Evolutionary conservation across 768 basidiomycete species (phyloP).

Genomic region (Suillus subaureus): DNA sequence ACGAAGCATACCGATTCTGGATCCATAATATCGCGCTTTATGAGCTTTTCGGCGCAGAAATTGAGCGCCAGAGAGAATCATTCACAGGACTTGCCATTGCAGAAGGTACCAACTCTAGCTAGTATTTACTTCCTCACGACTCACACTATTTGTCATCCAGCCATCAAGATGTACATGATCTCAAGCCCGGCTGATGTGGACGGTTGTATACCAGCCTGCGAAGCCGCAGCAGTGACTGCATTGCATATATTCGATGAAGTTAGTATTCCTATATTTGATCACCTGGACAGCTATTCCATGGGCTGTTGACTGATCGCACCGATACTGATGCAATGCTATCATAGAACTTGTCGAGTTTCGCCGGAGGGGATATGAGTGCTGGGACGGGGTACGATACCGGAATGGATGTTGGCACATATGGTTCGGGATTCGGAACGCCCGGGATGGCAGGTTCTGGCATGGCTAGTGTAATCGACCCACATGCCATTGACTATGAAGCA

Average conservation of each 20-base stretch:
- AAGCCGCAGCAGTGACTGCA: constrained; percentile 70
- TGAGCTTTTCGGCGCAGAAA: constrained; percentile 56
- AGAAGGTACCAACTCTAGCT: constrained; percentile 51
- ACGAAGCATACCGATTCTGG: constrained; percentile 74
- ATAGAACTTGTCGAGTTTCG: constrained; percentile 1
- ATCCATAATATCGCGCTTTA: constrained; percentile 58
- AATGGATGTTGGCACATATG: neutral
- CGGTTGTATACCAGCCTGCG: constrained; percentile 53
- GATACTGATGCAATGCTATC: neutral
- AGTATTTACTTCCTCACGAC: neutral
- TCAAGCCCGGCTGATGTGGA: constrained; percentile 46
- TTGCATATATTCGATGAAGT: constrained; percentile 61
- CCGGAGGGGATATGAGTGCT: neutral
- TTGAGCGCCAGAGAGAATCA: constrained; percentile 64
- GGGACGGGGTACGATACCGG: neutral
- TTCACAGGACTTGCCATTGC: constrained; percentile 69
- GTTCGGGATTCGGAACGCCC: constrained; percentile 1
- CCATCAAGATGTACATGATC: constrained; percentile 56
- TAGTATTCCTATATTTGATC: constrained; percentile 13
- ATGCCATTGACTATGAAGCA: constrained; percentile 13
- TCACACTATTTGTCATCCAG: constrained; percentile 36
- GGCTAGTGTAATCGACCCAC: constrained; percentile 5
- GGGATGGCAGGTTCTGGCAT: neutral
- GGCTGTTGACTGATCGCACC: neutral
- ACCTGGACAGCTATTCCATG: neutral